Evolutionary conservation across 441 rosid genomes (phyloP).

Genomic region (Dalechampia spathulata): DNA sequence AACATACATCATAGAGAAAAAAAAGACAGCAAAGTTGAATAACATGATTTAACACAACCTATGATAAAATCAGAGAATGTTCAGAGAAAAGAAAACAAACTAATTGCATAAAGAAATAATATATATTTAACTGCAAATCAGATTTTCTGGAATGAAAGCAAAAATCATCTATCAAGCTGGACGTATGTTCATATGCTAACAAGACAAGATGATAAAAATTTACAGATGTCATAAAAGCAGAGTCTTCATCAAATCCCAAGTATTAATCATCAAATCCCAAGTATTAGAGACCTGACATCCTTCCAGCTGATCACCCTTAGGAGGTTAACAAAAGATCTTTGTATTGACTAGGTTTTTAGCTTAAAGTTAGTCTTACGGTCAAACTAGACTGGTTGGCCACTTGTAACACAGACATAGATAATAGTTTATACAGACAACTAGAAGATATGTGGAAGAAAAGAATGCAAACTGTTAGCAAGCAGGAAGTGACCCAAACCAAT

Average conservation of each 20-base stretch:
- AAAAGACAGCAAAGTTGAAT: background rate
- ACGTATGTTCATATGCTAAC: too few species aligned
- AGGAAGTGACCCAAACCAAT: background rate
- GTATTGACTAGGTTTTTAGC: too few species aligned
- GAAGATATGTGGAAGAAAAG: background rate
- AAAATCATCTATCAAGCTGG: background rate
- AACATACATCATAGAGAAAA: background rate
- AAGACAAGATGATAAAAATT: background rate
- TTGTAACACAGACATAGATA: background rate
- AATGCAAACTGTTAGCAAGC: background rate
- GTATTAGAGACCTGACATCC: background rate
- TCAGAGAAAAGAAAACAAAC: background rate
- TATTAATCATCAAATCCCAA: background rate
- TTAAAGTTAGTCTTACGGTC: too few species aligned
- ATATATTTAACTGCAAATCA: background rate
- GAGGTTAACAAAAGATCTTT: too few species aligned
- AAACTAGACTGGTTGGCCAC: background rate
- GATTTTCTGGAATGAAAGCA: background rate
- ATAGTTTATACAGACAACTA: background rate
- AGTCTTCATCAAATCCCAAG: background rate
- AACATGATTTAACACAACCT: too few species aligned
- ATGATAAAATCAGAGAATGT: background rate
- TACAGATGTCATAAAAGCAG: background rate
- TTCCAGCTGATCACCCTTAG: background rate
- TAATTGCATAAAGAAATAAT: background rate